Conservation (phyloP, 2,329 filamentous ascomycete genomes). For the Arthrinium puccinioides region DNA sequence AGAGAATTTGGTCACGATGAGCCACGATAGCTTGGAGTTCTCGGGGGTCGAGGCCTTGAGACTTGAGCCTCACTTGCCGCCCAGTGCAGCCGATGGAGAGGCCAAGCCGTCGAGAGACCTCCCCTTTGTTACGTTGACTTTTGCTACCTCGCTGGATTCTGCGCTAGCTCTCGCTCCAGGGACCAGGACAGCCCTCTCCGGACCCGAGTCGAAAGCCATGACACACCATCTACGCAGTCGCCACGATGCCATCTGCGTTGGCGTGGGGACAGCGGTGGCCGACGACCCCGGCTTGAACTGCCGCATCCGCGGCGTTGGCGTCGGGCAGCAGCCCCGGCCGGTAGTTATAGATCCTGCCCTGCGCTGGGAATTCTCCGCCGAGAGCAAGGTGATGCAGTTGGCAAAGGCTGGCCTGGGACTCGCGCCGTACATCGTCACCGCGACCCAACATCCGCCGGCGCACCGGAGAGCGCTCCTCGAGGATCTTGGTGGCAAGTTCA, state of each 20-base stretch:
- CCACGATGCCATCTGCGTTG: constrained; percentile 80
- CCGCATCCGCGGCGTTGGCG: not conserved
- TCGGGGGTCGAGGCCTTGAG: constrained; percentile 16
- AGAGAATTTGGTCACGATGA: constrained; percentile 3
- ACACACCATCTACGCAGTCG: constrained; percentile 80
- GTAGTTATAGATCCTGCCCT: constrained; percentile 72
- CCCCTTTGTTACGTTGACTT: constrained; percentile 66
- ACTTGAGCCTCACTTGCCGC: constrained; percentile 23
- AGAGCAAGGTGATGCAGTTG: constrained; percentile 61
- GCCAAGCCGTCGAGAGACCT: not conserved
- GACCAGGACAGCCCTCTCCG: constrained; percentile 73
- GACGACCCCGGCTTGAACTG: constrained; percentile 3
- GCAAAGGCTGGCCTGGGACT: constrained; percentile 59
- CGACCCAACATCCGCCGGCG: constrained; percentile 35
- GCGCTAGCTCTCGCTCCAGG: constrained; percentile 70
- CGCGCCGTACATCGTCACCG: constrained; percentile 65
- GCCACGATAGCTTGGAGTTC: constrained; percentile 14
- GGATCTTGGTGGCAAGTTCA: constrained; percentile 44
- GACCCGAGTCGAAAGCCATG: constrained; percentile 79
- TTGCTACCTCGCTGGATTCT: constrained; percentile 83
- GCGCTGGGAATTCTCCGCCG: constrained; percentile 58
- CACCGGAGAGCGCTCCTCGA: constrained; percentile 35
- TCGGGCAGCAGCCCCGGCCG: constrained; percentile 62
- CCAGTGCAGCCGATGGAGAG: not conserved
- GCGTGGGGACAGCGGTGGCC: constrained; percentile 23